These are phyloP conservation scores for Colletotrichum sp. DNA, from an alignment of 2,329 filamentous ascomycete species.

Conservation along the genomic window DNA sequence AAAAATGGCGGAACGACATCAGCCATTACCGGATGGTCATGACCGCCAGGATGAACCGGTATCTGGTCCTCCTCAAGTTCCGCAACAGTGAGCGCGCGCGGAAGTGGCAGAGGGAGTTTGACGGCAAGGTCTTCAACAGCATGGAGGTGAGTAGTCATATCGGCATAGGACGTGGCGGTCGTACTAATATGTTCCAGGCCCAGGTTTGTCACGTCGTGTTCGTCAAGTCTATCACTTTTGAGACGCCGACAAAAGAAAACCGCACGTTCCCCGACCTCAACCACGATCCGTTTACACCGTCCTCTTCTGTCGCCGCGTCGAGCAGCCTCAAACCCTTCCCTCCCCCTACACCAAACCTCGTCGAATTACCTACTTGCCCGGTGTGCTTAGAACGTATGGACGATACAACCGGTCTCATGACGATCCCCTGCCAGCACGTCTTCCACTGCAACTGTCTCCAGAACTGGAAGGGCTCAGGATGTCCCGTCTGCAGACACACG, in stretches of 20 bases:
- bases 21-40: slow-evolving; percentile 95
- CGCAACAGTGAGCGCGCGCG: slow-evolving; percentile 74
- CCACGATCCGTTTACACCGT: slow-evolving; percentile 68
- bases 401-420: slow-evolving; percentile 92
- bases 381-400: slow-evolving; percentile 99
- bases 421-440: slow-evolving; percentile 95
- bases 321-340: slow-evolving; percentile 63
- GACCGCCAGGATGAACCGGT: slow-evolving; percentile 86
- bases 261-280: slow-evolving; percentile 62
- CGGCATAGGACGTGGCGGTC: neutral
- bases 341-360: slow-evolving; percentile 77
- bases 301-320: slow-evolving; percentile 41
- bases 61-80: slow-evolving; percentile 97
- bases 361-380: slow-evolving; percentile 93
- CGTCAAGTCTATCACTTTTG: slow-evolving; percentile 88
- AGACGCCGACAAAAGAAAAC: slow-evolving; percentile 59
- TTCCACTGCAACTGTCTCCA: slow-evolving; percentile 97
- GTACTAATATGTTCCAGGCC: slow-evolving; percentile 52
- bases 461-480: slow-evolving; percentile 94
- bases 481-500: slow-evolving; percentile 93
- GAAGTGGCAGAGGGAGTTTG: slow-evolving; percentile 85
- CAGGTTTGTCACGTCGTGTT: slow-evolving; percentile 96
- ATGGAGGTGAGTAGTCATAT: slow-evolving; percentile 70
- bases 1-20: slow-evolving; percentile 83
- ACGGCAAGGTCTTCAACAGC: slow-evolving; percentile 90